Base-by-base conservation (phyloP, 2,329 filamentous ascomycete species). In the Dactylellina sp. region DNA sequence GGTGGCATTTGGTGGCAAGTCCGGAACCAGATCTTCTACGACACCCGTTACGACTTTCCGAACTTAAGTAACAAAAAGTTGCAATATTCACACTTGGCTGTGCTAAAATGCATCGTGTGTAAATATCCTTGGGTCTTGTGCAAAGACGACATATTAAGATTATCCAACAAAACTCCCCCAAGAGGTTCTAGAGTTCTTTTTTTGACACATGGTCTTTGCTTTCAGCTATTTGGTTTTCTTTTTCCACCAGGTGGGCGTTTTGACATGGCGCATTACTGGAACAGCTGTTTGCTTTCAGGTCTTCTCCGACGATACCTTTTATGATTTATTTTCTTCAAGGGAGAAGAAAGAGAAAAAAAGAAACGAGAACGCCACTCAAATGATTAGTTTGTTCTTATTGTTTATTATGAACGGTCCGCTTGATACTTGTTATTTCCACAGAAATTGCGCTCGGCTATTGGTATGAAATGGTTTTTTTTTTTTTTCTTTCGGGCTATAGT, bases 261-360 rank as follows among this genome's bases (percentile, higher is more conserved):
- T 12, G n/a, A 20, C 42, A 46, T 46, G 42, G 42, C 42, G 42
- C 42, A 46, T 46, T 18, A 46, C 16, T 18, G 42, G 9, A 11
- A n/a, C 16, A 46, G 9, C 42, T 46, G n/a, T 46, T 46, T 46
- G 42, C 7, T 18, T 46, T 11, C n/a, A 46, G n/a, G 37, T 40
- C 5, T 46, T 42, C 16, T 16, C 42, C 5, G 42, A 46, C 4
- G 37, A 14, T 35, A 12, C 12, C 3, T 40, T 40, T 40, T 6
- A 4, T 14, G 14, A 7, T 40, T 40, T 14, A 14, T 40, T 40
- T 40, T 40, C 12, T 40, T 6, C 6, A 35, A 6, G 32, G 32
- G 32, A 35, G 32, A 6, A 35, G n/a, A n/a, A n/a, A n/a, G n/a
- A n/a, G n/a, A n/a, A 4, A 40, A 40, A 40, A 40, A 40, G 37